phyloP scores from a whole-genome alignment of 163 green algal species.

The Scenedesmus sp. region DNA sequence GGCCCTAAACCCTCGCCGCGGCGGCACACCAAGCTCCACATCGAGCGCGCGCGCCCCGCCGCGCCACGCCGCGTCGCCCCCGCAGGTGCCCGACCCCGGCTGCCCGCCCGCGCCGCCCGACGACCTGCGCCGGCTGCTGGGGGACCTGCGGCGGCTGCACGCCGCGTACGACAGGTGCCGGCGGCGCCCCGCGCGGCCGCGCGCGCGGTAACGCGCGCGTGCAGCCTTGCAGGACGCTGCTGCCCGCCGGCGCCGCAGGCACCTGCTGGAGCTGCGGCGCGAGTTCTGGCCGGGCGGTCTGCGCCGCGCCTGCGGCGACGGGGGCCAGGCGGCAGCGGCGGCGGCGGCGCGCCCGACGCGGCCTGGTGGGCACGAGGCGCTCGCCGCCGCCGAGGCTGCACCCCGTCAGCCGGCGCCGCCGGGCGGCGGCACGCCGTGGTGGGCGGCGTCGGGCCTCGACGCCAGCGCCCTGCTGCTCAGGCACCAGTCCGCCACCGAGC shows the following conservation, averaged over 20 bases:
- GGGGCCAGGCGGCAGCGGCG: conserved; percentile 2
- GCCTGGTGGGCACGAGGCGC: too few species aligned
- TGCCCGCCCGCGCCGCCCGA: neutral
- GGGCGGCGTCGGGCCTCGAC: conserved; percentile 30
- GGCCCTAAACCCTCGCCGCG: too few species aligned
- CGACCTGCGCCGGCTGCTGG: conserved; percentile 38
- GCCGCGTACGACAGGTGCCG: conserved; percentile 2
- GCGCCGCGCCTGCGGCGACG: neutral
- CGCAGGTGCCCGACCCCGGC: conserved; percentile 16
- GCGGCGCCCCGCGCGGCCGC: too few species aligned
- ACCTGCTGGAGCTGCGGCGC: conserved; percentile 5
- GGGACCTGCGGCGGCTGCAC: conserved; percentile 1
- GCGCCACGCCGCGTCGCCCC: too few species aligned
- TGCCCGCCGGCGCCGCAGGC: conserved; percentile 7
- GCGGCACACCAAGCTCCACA: too few species aligned
- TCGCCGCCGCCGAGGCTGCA: too few species aligned
- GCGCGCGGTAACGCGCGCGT: neutral
- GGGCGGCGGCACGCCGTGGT: too few species aligned
- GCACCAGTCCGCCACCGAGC: neutral
- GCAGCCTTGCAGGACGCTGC: neutral
- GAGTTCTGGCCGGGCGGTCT: conserved; percentile 27
- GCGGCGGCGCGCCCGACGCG: too few species aligned
- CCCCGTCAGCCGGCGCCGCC: too few species aligned
- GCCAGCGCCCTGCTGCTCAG: conserved; percentile 21
- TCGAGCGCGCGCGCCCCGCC: too few species aligned